phyloP scores from a whole-genome alignment of 75 land plant species.

The Pinus albicaulis region DNA sequence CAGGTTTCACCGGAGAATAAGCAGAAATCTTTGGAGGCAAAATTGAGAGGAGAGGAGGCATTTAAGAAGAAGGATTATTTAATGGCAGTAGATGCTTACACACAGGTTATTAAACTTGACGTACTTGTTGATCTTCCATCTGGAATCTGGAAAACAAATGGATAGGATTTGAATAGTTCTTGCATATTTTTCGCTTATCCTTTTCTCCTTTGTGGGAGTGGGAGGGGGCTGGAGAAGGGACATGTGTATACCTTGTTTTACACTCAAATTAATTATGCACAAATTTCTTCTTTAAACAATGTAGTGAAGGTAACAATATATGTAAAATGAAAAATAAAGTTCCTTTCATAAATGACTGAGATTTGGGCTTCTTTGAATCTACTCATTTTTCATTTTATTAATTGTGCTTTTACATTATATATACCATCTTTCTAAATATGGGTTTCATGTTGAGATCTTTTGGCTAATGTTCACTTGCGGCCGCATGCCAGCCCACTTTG shows the following conservation, averaged over 20 bases:
- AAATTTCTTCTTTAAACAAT: neutral
- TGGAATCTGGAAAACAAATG: neutral
- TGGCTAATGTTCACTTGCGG: no score
- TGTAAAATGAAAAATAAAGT: neutral
- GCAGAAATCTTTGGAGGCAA: slow-evolving; percentile 80
- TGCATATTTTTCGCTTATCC: neutral
- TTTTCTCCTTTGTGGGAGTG: neutral
- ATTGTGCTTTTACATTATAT: neutral
- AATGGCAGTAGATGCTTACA: slow-evolving; percentile 92
- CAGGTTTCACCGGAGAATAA: slow-evolving; percentile 80
- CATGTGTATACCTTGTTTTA: no score
- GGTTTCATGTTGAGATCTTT: no score
- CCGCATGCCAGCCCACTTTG: no score
- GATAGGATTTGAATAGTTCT: neutral
- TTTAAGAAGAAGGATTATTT: slow-evolving; percentile 71
- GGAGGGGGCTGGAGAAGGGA: no score
- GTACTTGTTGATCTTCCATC: neutral
- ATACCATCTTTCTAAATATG: neutral
- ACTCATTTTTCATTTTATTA: neutral
- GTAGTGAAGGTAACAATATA: neutral
- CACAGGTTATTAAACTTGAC: slow-evolving; percentile 58
- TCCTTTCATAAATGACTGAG: neutral
- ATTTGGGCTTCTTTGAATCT: neutral
- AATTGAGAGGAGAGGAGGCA: slow-evolving; percentile 87
- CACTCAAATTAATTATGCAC: neutral